phyloP scores from a whole-genome alignment of 352 stramenopile genomes.

The Plasmopara viticola region DNA sequence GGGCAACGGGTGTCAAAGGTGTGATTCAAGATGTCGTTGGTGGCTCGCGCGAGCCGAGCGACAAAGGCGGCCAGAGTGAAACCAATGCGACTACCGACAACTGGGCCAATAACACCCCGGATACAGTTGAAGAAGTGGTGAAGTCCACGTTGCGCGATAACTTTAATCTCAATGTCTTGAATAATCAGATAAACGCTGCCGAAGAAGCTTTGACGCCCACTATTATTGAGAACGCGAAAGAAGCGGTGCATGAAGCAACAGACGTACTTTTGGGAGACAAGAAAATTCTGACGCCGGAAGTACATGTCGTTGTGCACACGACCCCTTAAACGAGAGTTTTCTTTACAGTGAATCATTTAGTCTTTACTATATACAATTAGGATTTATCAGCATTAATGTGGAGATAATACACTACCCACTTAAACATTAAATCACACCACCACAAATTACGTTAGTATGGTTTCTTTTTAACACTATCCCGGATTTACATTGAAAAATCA shows the following conservation, averaged over 20 bases:
- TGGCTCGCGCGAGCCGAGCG: background rate
- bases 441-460: too few species aligned
- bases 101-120: conserved; percentile 1
- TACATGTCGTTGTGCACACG: too few species aligned
- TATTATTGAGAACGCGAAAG: conserved; percentile 15
- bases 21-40: conserved; percentile 9
- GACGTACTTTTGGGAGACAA: conserved; percentile 15
- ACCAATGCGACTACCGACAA: background rate
- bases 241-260: conserved; percentile 14
- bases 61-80: conserved; percentile 1
- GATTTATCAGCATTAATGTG: too few species aligned
- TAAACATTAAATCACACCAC: too few species aligned
- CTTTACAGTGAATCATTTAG: too few species aligned
- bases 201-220: conserved; percentile 12
- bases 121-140: conserved; percentile 18
- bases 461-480: too few species aligned
- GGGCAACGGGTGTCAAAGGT: conserved; percentile 8
- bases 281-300: background rate
- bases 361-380: too few species aligned
- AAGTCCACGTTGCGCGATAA: conserved; percentile 14
- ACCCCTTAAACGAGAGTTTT: too few species aligned
- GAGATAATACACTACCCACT: too few species aligned
- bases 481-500: too few species aligned
- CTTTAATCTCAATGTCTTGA: conserved; percentile 20
- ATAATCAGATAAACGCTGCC: conserved; percentile 15